Evolutionary conservation across 2,329 filamentous ascomycete species (phyloP).

Genomic region (Ascochyta fabae): DNA sequence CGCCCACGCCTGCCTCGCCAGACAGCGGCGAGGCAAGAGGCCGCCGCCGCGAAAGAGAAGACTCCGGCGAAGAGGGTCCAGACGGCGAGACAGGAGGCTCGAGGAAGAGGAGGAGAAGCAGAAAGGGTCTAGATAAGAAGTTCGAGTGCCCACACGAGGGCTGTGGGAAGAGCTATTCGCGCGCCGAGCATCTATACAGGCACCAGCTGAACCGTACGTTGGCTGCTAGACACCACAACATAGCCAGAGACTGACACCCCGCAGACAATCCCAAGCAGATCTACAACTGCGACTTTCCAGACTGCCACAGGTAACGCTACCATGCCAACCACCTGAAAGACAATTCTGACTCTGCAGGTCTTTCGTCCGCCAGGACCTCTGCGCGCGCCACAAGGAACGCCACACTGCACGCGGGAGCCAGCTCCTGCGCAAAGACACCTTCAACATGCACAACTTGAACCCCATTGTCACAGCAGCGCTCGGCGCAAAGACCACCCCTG

Average conservation of each 20-base stretch:
- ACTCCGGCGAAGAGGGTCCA: constrained; percentile 36
- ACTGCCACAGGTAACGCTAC: constrained; percentile 66
- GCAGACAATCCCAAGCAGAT: constrained; percentile 91
- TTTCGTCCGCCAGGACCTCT: constrained; percentile 92
- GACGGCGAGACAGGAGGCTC: constrained; percentile 42
- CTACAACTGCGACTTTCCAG: constrained; percentile 89
- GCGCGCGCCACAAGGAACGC: constrained; percentile 67
- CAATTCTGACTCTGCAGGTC: constrained; percentile 55
- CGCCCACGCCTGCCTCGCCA: constrained; percentile 43
- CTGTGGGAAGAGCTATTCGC: constrained; percentile 94
- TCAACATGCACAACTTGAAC: constrained; percentile 59
- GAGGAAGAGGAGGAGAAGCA: constrained; percentile 70
- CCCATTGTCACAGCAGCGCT: constrained; percentile 51
- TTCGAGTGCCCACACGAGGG: constrained; percentile 76
- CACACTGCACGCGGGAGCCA: constrained; percentile 72
- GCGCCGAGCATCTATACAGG: constrained; percentile 94
- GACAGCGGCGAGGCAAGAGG: constrained; percentile 46
- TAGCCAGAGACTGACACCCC: constrained; percentile 18
- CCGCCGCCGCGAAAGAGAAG: constrained; percentile 46
- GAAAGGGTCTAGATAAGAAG: constrained; percentile 79
- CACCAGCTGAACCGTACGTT: constrained; percentile 90
- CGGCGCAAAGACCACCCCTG: constrained; percentile 37
- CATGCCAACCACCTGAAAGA: no score
- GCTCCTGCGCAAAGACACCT: constrained; percentile 74
- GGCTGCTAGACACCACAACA: background rate